These are phyloP conservation scores for Byssoonygena ceratinophila DNA, from an alignment of 2,329 filamentous ascomycete genomes.

Conservation along the genomic window DNA sequence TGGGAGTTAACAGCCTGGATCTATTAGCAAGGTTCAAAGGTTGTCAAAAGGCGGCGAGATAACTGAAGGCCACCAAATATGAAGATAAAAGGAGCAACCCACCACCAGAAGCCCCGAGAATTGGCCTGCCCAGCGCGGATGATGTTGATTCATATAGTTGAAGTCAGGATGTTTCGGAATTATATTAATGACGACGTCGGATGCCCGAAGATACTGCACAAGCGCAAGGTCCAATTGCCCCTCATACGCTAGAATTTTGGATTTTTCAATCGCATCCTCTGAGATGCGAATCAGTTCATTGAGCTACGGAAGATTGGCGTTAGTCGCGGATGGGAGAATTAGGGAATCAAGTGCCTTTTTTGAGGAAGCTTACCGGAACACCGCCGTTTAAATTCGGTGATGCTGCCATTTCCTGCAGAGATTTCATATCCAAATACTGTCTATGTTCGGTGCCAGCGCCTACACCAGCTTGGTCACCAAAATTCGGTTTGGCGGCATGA, in stretches of 20 bases:
- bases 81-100: slow-evolving; percentile 36
- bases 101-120: slow-evolving; percentile 51
- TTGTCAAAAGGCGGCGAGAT: background rate
- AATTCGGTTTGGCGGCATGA: background rate
- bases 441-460: slow-evolving; percentile 15
- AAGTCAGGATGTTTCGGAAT: slow-evolving; percentile 70
- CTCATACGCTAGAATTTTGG: slow-evolving; percentile 25
- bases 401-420: slow-evolving; percentile 24
- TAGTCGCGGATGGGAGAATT: background rate
- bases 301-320: slow-evolving; percentile 22
- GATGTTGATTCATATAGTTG: slow-evolving; percentile 50
- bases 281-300: slow-evolving; percentile 27
- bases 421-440: slow-evolving; percentile 35
- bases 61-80: slow-evolving; percentile 1
- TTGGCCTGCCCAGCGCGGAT: slow-evolving; percentile 39
- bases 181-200: slow-evolving; percentile 62
- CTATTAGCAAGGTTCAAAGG: slow-evolving; percentile 8
- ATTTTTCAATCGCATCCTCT: slow-evolving; percentile 29
- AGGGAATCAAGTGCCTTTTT: too few species aligned
- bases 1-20: slow-evolving; percentile 23
- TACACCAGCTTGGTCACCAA: slow-evolving; percentile 7
- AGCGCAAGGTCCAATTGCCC: slow-evolving; percentile 59
- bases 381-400: slow-evolving; percentile 14
- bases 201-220: slow-evolving; percentile 73
- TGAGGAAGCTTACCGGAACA: slow-evolving; percentile 12